Percentiles rank a stretch among this genome's conserved stretches.
These are phyloP conservation scores for Ophiostoma montium DNA, from an alignment of 2,329 filamentous ascomycete species.

Conservation along the genomic window DNA sequence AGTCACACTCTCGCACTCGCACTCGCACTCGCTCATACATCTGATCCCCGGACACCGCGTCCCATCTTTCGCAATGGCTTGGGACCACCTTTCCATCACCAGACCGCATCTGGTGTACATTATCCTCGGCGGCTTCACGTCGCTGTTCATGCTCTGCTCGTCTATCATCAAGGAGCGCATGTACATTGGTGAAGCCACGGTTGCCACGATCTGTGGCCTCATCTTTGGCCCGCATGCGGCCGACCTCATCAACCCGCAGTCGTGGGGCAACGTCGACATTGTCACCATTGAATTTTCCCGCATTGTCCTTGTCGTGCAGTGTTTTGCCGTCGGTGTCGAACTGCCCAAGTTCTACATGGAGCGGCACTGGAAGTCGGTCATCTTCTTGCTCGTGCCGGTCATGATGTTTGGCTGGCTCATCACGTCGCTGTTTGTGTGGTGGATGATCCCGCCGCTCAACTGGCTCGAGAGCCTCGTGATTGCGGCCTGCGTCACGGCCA, in stretches of 20 bases:
- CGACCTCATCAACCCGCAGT: constrained; percentile 59
- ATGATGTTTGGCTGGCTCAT: constrained; percentile 96
- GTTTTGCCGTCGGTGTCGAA: constrained; percentile 83
- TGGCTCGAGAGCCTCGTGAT: constrained; percentile 85
- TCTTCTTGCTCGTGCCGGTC: constrained; percentile 77
- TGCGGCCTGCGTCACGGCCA: constrained; percentile 90
- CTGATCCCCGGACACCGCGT: too few species aligned
- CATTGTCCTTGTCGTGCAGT: constrained; percentile 81
- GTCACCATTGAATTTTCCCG: constrained; percentile 82
- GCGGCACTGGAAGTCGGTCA: constrained; percentile 86
- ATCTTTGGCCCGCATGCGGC: constrained; percentile 80
- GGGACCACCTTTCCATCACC: constrained; percentile 74
- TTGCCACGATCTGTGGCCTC: constrained; percentile 76
- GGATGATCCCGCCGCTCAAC: constrained; percentile 61
- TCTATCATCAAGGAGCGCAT: constrained; percentile 96
- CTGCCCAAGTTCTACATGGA: constrained; percentile 95
- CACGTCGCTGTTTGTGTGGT: constrained; percentile 90
- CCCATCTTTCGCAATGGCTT: constrained; percentile 59
- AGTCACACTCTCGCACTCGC: neutral
- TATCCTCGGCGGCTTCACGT: constrained; percentile 94
- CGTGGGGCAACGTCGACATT: constrained; percentile 74
- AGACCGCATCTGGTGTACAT: constrained; percentile 96
- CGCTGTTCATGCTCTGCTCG: constrained; percentile 95
- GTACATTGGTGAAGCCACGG: constrained; percentile 96
- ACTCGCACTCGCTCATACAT: too few species aligned